Evolutionary conservation across 2,329 filamentous ascomycete species (phyloP).

Genomic region (Mycogone perniciosa): DNA sequence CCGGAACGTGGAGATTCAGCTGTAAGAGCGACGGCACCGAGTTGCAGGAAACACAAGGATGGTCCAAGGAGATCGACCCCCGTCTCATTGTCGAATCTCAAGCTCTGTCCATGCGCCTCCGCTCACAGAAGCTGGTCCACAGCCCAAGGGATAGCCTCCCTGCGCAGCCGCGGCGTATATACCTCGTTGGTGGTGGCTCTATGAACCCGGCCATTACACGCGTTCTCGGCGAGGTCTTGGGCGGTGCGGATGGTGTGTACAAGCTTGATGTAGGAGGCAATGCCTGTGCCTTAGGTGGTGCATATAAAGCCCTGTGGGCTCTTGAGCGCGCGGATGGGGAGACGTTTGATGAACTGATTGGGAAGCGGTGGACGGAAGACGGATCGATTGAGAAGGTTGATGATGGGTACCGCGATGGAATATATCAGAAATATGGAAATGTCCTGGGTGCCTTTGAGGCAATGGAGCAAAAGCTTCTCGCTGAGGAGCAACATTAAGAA

Average conservation of each 20-base stretch:
- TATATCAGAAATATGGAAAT: conserved; percentile 71
- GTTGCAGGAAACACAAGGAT: conserved; percentile 30
- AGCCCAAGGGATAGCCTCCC: conserved; percentile 52
- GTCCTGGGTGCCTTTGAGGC: conserved; percentile 70
- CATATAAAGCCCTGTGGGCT: conserved; percentile 95
- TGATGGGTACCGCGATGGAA: conserved; percentile 67
- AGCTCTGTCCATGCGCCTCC: conserved; percentile 81
- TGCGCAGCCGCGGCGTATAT: conserved; percentile 80
- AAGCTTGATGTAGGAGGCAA: conserved; percentile 91
- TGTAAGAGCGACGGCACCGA: conserved; percentile 49
- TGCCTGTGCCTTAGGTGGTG: conserved; percentile 86
- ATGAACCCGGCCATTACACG: conserved; percentile 84
- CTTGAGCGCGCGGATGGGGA: conserved; percentile 61
- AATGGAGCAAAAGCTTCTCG: conserved; percentile 64
- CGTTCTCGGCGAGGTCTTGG: conserved; percentile 80
- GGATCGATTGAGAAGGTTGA: conserved; percentile 77
- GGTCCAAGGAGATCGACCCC: conserved; percentile 63
- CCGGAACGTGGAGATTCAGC: conserved; percentile 81
- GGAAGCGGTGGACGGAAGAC: conserved; percentile 76
- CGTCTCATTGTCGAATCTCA: conserved; percentile 92
- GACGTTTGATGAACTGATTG: conserved; percentile 85
- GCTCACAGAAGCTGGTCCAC: conserved; percentile 69
- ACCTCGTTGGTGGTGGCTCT: conserved; percentile 89
- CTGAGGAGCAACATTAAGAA: conserved; percentile 21
- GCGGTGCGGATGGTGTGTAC: conserved; percentile 84